phyloP scores from a whole-genome alignment of 75 land plant species.

The Selaginella tamariscina region DNA sequence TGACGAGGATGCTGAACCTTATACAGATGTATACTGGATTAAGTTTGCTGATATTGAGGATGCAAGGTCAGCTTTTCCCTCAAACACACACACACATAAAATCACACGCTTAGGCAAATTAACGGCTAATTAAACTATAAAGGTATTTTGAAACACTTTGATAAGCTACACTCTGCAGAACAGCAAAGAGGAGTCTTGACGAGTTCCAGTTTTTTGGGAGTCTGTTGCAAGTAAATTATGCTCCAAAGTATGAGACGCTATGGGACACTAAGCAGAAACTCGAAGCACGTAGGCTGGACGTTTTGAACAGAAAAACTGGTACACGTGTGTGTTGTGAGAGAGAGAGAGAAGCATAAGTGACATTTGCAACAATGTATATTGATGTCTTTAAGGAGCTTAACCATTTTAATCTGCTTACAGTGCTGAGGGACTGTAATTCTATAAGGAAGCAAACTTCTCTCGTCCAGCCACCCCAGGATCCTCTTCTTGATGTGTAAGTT shows the following conservation, averaged over 20 bases:
- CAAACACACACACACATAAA: constrained; percentile 1
- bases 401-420: no score
- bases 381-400: no score
- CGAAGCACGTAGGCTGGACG: constrained; percentile 66
- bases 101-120: background rate
- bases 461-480: no score
- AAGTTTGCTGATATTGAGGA: constrained; percentile 53
- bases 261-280: constrained; percentile 72
- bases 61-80: constrained; percentile 51
- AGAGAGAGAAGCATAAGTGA: background rate
- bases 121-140: background rate
- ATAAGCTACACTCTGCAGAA: constrained; percentile 28
- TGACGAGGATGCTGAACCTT: constrained; percentile 83
- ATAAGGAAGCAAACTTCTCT: no score
- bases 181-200: constrained; percentile 88
- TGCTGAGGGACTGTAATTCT: no score
- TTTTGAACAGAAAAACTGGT: constrained; percentile 51
- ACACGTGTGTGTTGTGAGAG: no score
- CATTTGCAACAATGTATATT: no score
- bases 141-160: background rate
- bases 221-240: constrained; percentile 66
- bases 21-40: constrained; percentile 88
- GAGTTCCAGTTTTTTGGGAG: constrained; percentile 72
- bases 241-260: constrained; percentile 62
- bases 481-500: no score